Base-by-base conservation (phyloP, 139 green algal species). In the Chlamydomonas applanata region DNA sequence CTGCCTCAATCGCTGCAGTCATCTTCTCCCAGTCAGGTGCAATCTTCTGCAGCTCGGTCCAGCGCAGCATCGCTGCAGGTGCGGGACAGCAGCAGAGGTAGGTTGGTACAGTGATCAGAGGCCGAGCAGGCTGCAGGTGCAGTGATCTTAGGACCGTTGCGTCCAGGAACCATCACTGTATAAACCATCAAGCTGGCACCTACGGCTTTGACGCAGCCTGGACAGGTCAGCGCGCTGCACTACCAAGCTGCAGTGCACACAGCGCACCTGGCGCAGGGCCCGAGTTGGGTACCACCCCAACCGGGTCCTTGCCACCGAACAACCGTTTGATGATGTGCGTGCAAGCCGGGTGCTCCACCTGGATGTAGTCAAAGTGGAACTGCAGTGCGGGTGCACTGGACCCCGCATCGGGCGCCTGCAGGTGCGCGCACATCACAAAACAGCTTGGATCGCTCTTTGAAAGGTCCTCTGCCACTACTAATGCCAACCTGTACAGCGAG, bases 301-400 rank as follows among this genome's bases (percentile, higher is more conserved):
- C 59, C 20, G 71, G 57, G 27, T 77, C 59, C 36, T 33, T 33
- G 57, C 59, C 59, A n/a, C 59, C 71, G 36, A 14, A 57, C 70
- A 77, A 35, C 11, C 71, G 56, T 3, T 61, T 24, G 25, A 77
- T 77, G 57, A 70, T 77, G 71, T 73, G 17, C 46, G 45, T 63
- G 46, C 67, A 44, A 63, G 67, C 25, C 7, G 54, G 24, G 54
- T 63, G 54, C n/a, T 27, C 22, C n/a, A 29, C 54, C 0, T 57
- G 4, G 69, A 96, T 95, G 83, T 96, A 96, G 60, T 86, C 83
- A 49, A 93, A 96, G 5, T 80, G 77, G 64, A 89, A 96, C 0
- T 75, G 88, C 72, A 76, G 76, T 44, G 78, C 78, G 22, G 60
- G 69, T 14, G 63, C 63, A 2, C 16, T 68, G 25, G 30, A 44